phyloP scores from a whole-genome alignment of 768 basidiomycete species.

The Suillus fuscotomentosus region DNA sequence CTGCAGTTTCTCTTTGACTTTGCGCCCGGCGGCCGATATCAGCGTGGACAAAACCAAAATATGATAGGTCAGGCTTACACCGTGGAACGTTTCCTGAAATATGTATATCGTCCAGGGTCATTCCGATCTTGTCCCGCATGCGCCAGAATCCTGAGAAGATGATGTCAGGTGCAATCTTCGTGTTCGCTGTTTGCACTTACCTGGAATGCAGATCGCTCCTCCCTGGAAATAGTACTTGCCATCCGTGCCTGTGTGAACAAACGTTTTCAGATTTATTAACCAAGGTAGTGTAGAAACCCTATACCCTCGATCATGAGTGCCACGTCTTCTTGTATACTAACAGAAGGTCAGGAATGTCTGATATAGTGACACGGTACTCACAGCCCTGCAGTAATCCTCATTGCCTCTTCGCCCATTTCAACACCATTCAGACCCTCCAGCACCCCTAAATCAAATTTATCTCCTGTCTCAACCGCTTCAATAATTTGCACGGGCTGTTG shows the following conservation, averaged over 20 bases:
- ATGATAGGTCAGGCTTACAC: conserved; percentile 42
- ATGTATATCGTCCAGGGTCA: conserved; percentile 72
- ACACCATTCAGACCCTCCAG: conserved; percentile 16
- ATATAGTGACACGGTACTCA: conserved; percentile 33
- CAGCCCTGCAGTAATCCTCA: conserved; percentile 62
- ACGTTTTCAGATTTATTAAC: conserved; percentile 8
- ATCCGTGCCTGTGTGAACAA: conserved; percentile 47
- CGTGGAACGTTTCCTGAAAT: conserved; percentile 67
- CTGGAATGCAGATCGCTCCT: conserved; percentile 65
- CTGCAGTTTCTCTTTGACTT: conserved; percentile 63
- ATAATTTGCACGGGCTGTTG: conserved; percentile 49
- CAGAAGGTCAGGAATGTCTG: not conserved
- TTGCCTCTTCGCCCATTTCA: conserved; percentile 45
- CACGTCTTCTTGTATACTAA: conserved; percentile 55
- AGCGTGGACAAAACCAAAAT: not conserved
- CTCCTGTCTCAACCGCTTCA: conserved; percentile 46
- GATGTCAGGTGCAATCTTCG: not conserved
- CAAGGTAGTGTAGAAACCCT: conserved; percentile 8
- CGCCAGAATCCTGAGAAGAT: conserved; percentile 65
- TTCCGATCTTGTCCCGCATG: conserved; percentile 72
- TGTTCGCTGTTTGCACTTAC: conserved; percentile 32
- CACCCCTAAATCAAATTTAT: conserved; percentile 49
- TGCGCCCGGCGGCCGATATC: conserved; percentile 5
- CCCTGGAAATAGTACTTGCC: conserved; percentile 75
- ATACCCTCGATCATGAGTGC: conserved; percentile 62